phyloP scores from a whole-genome alignment of 495 filamentous ascomycete genomes.

The Melanomma pulvis-pyrius region DNA sequence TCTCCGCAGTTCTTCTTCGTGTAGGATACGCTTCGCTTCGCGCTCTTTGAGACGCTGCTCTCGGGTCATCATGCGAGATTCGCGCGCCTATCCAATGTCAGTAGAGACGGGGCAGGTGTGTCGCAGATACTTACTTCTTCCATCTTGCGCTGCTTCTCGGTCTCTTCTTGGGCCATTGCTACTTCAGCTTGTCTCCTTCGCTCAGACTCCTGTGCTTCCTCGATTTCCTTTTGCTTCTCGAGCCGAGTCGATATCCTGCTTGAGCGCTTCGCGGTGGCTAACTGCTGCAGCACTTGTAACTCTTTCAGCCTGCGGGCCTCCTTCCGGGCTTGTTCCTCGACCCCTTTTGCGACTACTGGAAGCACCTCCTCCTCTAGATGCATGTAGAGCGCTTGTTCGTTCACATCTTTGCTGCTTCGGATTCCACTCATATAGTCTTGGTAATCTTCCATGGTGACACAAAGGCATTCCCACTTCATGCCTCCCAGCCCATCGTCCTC shows the following conservation, averaged over 20 bases:
- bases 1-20: slow-evolving; percentile 79
- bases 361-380: slow-evolving; percentile 73
- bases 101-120: not conserved
- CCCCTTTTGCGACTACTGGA: slow-evolving; percentile 79
- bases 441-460: slow-evolving; percentile 76
- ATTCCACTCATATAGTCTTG: slow-evolving; percentile 70
- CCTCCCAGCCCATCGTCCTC: slow-evolving; percentile 66
- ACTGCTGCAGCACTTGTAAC: slow-evolving; percentile 73
- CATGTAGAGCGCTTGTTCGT: slow-evolving; percentile 76
- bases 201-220: slow-evolving; percentile 71
- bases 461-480: slow-evolving; percentile 89
- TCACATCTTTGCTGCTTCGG: slow-evolving; percentile 70
- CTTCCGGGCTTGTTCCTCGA: slow-evolving; percentile 73
- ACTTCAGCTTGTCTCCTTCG: slow-evolving; percentile 68
- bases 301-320: slow-evolving; percentile 75
- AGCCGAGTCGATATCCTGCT: slow-evolving; percentile 80
- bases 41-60: slow-evolving; percentile 83
- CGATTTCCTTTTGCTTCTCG: slow-evolving; percentile 74
- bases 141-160: slow-evolving; percentile 67
- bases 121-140: slow-evolving; percentile 52
- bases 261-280: slow-evolving; percentile 92
- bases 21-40: slow-evolving; percentile 74
- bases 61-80: slow-evolving; percentile 79
- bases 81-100: slow-evolving; percentile 60
- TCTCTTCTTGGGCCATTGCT: slow-evolving; percentile 64